Evolutionary conservation across 176 grass and related monocot genomes (phyloP).

Genomic region (Thinopyrum elongatum): DNA sequence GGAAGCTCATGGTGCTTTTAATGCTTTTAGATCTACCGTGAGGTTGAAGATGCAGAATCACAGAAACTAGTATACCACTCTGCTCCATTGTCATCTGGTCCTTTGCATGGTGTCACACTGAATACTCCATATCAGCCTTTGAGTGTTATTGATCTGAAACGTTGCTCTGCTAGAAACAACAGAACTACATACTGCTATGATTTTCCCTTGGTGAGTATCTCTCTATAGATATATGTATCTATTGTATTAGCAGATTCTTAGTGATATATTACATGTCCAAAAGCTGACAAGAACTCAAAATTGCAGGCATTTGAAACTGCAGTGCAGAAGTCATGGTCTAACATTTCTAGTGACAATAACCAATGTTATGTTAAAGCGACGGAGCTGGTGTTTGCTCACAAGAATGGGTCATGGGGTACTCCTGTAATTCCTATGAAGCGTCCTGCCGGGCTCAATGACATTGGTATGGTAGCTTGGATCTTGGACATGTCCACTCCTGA

Average conservation of each 20-base stretch:
- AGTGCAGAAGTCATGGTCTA: slow-evolving; percentile 60
- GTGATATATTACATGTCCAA: not conserved
- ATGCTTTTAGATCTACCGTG: slow-evolving; percentile 74
- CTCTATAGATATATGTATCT: not conserved
- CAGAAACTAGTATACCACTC: slow-evolving; percentile 80
- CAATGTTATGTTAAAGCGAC: slow-evolving; percentile 59
- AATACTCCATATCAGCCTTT: slow-evolving; percentile 67
- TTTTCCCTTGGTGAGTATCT: slow-evolving; percentile 83
- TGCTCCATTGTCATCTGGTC: slow-evolving; percentile 32
- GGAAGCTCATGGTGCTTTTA: slow-evolving; percentile 18
- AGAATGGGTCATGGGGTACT: slow-evolving; percentile 73
- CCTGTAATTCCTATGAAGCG: slow-evolving; percentile 62
- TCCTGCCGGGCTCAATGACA: slow-evolving; percentile 75
- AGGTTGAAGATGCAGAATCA: slow-evolving; percentile 65
- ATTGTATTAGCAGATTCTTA: not conserved
- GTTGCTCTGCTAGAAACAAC: slow-evolving; percentile 78
- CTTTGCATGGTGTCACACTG: slow-evolving; percentile 71
- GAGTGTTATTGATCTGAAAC: slow-evolving; percentile 78
- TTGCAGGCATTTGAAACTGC: slow-evolving; percentile 94
- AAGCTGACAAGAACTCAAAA: slow-evolving; percentile 20
- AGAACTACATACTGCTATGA: slow-evolving; percentile 98
- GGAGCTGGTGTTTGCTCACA: slow-evolving; percentile 77
- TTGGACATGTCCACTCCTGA: slow-evolving; percentile 94
- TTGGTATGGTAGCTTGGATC: slow-evolving; percentile 93
- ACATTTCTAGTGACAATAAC: slow-evolving; percentile 23